These are phyloP conservation scores for Bassia scoparia DNA, from an alignment of 148 eudicot species.

Conservation along the genomic window DNA sequence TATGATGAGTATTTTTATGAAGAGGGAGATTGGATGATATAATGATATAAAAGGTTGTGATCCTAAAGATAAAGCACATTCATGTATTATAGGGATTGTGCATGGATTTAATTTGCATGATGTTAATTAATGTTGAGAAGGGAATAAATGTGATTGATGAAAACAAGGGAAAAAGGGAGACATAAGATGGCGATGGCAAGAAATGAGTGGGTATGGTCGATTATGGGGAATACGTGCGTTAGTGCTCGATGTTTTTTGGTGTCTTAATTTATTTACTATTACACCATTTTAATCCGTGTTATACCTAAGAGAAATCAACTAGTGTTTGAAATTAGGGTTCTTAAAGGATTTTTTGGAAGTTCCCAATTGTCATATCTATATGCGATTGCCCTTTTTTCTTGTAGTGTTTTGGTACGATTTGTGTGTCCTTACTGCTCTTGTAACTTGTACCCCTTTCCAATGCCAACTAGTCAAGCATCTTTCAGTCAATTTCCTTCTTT, in stretches of 20 bases:
- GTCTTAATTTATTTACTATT: not conserved
- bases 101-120: not conserved
- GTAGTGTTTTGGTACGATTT: conserved; percentile 29
- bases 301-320: no score
- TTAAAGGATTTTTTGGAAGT: not conserved
- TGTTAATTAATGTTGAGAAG: conserved; percentile 1
- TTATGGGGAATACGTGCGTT: conserved; percentile 24
- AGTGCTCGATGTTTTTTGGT: conserved; percentile 17
- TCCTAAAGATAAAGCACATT: not conserved
- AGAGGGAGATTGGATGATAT: not conserved
- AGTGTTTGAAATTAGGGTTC: no score
- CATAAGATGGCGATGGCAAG: not conserved
- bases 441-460: conserved; percentile 20
- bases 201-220: conserved; percentile 17
- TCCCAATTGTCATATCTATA: not conserved
- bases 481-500: conserved; percentile 3
- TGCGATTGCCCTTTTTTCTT: conserved; percentile 13
- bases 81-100: no score
- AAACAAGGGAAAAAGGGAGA: conserved; percentile 13
- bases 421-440: conserved; percentile 32
- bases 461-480: not conserved
- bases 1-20: no score
- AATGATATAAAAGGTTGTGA: not conserved
- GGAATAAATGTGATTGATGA: not conserved
- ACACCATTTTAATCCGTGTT: not conserved